phyloP scores from a whole-genome alignment of 805 yeast genomes.

The Saitoella complicata region DNA sequence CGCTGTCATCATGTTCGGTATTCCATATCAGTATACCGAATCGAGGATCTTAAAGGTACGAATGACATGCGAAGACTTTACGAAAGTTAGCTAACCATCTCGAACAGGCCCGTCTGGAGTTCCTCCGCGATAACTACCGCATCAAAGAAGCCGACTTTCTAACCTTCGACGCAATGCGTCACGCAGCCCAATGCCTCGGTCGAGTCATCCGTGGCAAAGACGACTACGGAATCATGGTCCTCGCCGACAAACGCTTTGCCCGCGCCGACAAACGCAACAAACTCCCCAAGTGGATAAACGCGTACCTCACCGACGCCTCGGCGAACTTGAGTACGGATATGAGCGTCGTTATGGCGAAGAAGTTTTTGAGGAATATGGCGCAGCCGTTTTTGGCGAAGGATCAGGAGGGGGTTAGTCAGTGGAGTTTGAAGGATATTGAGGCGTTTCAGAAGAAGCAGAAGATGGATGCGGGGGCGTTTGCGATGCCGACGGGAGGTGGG shows the following conservation, averaged over 20 bases:
- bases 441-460: conserved; percentile 38
- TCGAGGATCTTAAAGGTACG: conserved; percentile 51
- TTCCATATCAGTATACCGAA: conserved; percentile 97
- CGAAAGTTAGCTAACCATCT: too few species aligned
- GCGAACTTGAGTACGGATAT: conserved; percentile 86
- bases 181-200: conserved; percentile 97
- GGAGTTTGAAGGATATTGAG: conserved; percentile 61
- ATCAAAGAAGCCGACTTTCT: conserved; percentile 86
- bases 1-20: conserved; percentile 91
- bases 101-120: conserved; percentile 76
- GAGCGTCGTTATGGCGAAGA: conserved; percentile 90
- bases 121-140: conserved; percentile 79
- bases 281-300: conserved; percentile 93
- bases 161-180: conserved; percentile 98
- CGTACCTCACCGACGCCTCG: conserved; percentile 82
- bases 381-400: conserved; percentile 83
- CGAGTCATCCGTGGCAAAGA: conserved; percentile 95
- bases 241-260: conserved; percentile 79
- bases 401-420: conserved; percentile 86
- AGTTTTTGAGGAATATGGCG: conserved; percentile 80
- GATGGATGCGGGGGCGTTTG: not conserved
- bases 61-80: too few species aligned
- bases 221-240: conserved; percentile 96
- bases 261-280: conserved; percentile 61
- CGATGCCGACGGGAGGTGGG: too few species aligned